Percentiles rank a stretch among this genome's conserved stretches.
phyloP scores from a whole-genome alignment of 2,329 filamentous ascomycete species.

The Cercospora zeae-maydis region DNA sequence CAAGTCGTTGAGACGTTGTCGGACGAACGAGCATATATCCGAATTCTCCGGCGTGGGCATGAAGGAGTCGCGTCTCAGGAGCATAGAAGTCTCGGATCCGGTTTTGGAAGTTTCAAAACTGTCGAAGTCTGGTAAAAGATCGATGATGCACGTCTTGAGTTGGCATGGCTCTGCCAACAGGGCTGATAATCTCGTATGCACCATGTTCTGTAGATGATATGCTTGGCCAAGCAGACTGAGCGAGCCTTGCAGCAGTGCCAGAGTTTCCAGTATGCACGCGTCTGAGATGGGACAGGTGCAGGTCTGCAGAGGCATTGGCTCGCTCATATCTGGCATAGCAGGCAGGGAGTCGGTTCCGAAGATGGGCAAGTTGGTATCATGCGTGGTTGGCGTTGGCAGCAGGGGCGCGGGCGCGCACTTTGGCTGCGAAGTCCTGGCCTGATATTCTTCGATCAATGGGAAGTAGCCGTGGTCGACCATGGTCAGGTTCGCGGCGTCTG shows the following conservation, averaged over 20 bases:
- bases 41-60: not conserved
- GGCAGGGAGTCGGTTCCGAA: not conserved
- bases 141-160: not conserved
- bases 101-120: not conserved
- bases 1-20: constrained; percentile 1
- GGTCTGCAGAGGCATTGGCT: not conserved
- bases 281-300: constrained; percentile 5
- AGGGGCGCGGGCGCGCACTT: not conserved
- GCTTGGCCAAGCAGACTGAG: not conserved
- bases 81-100: not conserved
- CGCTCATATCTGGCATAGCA: constrained; percentile 4
- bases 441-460: constrained; percentile 1
- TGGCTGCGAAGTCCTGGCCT: not conserved
- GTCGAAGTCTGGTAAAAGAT: not conserved
- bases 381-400: constrained; percentile 1
- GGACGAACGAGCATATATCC: constrained; percentile 5
- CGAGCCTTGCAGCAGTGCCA: constrained; percentile 9
- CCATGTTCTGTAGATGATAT: not conserved
- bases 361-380: not conserved
- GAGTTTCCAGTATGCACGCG: constrained; percentile 4
- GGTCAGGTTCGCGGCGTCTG: not conserved
- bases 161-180: not conserved
- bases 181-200: not conserved
- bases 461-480: constrained; percentile 8
- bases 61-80: constrained; percentile 2